Evolutionary conservation across 768 basidiomycete genomes (phyloP).

Genomic region (Boletus bicolor): DNA sequence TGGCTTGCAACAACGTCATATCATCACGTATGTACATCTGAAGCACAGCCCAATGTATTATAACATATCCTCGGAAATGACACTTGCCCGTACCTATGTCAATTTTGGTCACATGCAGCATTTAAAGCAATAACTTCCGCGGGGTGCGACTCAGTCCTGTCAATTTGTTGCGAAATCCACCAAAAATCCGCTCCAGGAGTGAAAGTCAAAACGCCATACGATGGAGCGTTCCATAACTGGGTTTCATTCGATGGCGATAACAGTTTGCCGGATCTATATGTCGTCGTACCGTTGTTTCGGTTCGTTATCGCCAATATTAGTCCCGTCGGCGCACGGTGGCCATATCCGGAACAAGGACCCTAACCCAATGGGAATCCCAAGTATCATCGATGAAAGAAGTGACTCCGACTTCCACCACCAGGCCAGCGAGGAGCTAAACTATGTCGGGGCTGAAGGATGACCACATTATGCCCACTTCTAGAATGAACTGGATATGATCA

Average conservation of each 20-base stretch:
- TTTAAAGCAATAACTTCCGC: constrained; percentile 6
- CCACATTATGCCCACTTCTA: constrained; percentile 1
- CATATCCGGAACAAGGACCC: constrained; percentile 18
- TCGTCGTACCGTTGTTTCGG: constrained; percentile 22
- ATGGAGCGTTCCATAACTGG: constrained; percentile 2
- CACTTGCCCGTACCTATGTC: not conserved
- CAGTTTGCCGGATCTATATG: constrained; percentile 15
- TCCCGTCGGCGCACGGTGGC: constrained; percentile 4
- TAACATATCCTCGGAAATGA: constrained; percentile 17
- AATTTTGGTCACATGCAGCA: constrained; percentile 2
- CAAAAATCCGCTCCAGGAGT: constrained; percentile 9
- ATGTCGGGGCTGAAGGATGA: not conserved
- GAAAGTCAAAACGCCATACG: constrained; percentile 2
- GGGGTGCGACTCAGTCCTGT: constrained; percentile 1
- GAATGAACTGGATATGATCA: constrained; percentile 3
- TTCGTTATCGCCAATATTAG: constrained; percentile 14
- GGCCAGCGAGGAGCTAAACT: not conserved
- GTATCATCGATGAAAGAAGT: constrained; percentile 7
- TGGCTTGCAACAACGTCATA: not conserved
- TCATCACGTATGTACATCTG: not conserved
- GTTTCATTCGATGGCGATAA: constrained; percentile 10
- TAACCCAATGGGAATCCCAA: constrained; percentile 2
- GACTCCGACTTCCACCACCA: not conserved
- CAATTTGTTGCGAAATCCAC: constrained; percentile 1
- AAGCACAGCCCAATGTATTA: not conserved